Conservation (phyloP, 2,329 filamentous ascomycete species). For the Achaetomium macrosporum region DNA sequence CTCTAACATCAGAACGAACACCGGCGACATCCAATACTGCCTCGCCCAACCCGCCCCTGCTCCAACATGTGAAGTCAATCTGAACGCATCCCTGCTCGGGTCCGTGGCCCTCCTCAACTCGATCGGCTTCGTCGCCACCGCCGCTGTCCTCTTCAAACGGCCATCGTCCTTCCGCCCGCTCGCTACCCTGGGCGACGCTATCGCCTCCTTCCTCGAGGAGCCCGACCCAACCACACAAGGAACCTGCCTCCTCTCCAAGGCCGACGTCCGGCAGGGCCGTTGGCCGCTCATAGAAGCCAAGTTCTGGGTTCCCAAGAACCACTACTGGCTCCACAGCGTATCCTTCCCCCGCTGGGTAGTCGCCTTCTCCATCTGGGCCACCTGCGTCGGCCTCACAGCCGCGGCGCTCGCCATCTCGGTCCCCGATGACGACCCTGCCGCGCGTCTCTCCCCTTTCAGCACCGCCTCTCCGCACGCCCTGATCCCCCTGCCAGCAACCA, state of each 20-base stretch:
- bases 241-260: slow-evolving; percentile 42
- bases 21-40: slow-evolving; percentile 29
- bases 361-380: slow-evolving; percentile 36
- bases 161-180: slow-evolving; percentile 38
- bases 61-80: slow-evolving; percentile 35
- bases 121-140: slow-evolving; percentile 31
- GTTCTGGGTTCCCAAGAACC: slow-evolving; percentile 36
- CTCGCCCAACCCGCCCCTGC: slow-evolving; percentile 26
- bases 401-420: slow-evolving; percentile 36
- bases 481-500: slow-evolving; percentile 13
- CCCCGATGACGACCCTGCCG: slow-evolving; percentile 22
- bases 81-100: slow-evolving; percentile 41
- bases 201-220: slow-evolving; percentile 44
- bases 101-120: slow-evolving; percentile 39
- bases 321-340: slow-evolving; percentile 43
- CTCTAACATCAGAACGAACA: slow-evolving; percentile 21
- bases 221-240: slow-evolving; percentile 40
- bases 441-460: slow-evolving; percentile 36
- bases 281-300: slow-evolving; percentile 38
- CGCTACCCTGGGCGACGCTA: slow-evolving; percentile 45
- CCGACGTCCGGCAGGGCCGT: slow-evolving; percentile 37
- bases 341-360: slow-evolving; percentile 39
- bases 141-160: slow-evolving; percentile 25
- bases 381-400: slow-evolving; percentile 33
- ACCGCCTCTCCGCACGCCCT: slow-evolving; percentile 32